Base-by-base conservation (phyloP, 1,284 basidiomycete species). In the Pseudozyma hubeiensis region DNA sequence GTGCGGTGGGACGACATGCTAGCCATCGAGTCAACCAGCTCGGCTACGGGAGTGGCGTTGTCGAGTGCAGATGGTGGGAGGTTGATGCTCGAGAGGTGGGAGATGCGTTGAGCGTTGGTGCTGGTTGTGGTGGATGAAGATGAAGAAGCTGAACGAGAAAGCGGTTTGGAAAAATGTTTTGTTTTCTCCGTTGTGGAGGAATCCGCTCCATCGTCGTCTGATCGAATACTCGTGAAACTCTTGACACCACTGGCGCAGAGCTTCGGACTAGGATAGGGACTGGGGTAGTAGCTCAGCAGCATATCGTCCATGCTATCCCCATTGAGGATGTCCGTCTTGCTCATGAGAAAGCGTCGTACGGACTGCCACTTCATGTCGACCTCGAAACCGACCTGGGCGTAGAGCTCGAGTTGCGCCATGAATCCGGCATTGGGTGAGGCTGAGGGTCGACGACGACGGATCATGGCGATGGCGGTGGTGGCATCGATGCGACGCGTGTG, bases 311-410 rank as follows among this genome's bases (percentile, higher is more conserved):
- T 49, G 53, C 78, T 47, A 57, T 81, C 73, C 19, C 74, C 74
- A 29, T 74, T 68, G 24, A 76, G 52, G 9, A 74, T 76, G 34
- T 80, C 77, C 6, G 81, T 83, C 56, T 83, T 84, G 46, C 77
- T 78, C 81, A 86, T 83, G 40, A 86, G 68, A 64, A 84, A 86
- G 7, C 84, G 70, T 1, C 85, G 77, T 14, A 85, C 78, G 11
- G 80, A 80, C 8, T 80, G 78, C 50, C 75, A 82, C 64, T 85
- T 74, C 79, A 85, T 79, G 40, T 84, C 77, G 34, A 85, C 78
- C 17, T 83, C 80, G 59, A 67, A 85, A 3, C 80, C 61, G 44
- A 82, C 85, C 11, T 81, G 70, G 44, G 85, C 79, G 52, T 79
- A 86, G 46, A 86, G 64, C 64, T 84, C 82, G 31, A 86, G 78